phyloP scores from a whole-genome alignment of 1,284 basidiomycete species.

The Pascua sp. region DNA sequence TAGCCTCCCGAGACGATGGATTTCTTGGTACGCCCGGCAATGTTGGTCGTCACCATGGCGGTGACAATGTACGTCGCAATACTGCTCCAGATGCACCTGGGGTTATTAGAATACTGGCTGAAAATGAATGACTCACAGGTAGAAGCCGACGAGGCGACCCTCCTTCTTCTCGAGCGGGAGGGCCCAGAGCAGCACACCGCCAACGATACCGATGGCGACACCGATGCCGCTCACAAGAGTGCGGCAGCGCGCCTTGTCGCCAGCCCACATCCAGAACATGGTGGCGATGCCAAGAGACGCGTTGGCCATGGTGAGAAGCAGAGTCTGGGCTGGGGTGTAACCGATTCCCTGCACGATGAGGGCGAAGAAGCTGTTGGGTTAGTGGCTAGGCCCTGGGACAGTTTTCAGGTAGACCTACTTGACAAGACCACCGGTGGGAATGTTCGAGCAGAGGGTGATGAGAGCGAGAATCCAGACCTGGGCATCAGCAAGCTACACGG shows the following conservation, averaged over 20 bases:
- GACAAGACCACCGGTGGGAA: slow-evolving; percentile 20
- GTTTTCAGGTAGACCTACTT: neutral
- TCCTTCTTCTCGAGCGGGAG: neutral
- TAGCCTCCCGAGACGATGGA: slow-evolving; percentile 14
- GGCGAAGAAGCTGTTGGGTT: slow-evolving; percentile 15
- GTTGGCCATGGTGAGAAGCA: slow-evolving; percentile 19
- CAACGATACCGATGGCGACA: slow-evolving; percentile 13
- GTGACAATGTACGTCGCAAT: neutral
- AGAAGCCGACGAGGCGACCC: slow-evolving; percentile 6
- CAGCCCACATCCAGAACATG: slow-evolving; percentile 13
- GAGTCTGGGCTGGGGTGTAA: slow-evolving; percentile 6
- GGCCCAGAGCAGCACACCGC: slow-evolving; percentile 20
- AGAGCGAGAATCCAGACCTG: neutral
- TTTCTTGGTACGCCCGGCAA: slow-evolving; percentile 27
- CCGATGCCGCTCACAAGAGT: slow-evolving; percentile 10
- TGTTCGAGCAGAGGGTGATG: slow-evolving; percentile 10
- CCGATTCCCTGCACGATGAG: slow-evolving; percentile 24
- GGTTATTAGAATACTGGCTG: neutral
- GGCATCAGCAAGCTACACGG: neutral
- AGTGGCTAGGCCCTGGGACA: no score
- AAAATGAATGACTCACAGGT: slow-evolving; percentile 8
- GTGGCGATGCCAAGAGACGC: slow-evolving; percentile 14
- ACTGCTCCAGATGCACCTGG: neutral
- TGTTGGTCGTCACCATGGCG: slow-evolving; percentile 2
- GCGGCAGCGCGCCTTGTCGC: slow-evolving; percentile 15